These are phyloP conservation scores for Mycothermus thermophilus DNA, from an alignment of 495 filamentous ascomycete species.

Conservation along the genomic window DNA sequence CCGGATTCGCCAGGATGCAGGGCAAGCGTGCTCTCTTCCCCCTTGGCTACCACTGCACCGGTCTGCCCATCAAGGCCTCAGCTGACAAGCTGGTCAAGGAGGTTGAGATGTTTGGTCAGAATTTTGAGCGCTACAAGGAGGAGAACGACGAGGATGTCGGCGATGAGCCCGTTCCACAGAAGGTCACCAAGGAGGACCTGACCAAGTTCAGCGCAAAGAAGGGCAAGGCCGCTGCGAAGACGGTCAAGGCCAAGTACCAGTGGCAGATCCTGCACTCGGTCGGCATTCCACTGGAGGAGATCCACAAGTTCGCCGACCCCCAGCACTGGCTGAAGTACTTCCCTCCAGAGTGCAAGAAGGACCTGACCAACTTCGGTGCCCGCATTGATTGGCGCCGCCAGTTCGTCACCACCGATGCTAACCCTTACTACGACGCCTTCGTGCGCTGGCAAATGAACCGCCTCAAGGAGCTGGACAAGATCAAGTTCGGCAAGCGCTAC, in stretches of 20 bases:
- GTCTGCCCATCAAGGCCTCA: conserved; percentile 95
- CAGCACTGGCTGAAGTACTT: conserved; percentile 67
- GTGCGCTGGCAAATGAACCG: conserved; percentile 97
- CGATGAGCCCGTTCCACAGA: conserved; percentile 13
- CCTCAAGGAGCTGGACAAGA: conserved; percentile 78
- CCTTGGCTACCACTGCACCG: conserved; percentile 89
- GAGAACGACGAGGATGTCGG: conserved; percentile 30
- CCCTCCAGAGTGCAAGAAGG: conserved; percentile 64
- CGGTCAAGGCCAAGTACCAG: conserved; percentile 63
- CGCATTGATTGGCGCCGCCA: conserved; percentile 85
- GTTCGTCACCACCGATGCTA: conserved; percentile 91
- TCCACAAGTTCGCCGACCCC: conserved; percentile 82
- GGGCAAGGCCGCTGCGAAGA: conserved; percentile 83
- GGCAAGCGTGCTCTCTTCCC: conserved; percentile 79
- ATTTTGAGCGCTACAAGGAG: conserved; percentile 66
- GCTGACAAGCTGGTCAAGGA: conserved; percentile 89
- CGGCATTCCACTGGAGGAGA: conserved; percentile 71
- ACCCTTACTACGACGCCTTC: conserved; percentile 94
- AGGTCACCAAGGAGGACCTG: conserved; percentile 47
- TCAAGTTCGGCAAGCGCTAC: conserved; percentile 86
- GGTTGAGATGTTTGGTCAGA: conserved; percentile 72
- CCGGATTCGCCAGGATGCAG: conserved; percentile 75
- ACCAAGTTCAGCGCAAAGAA: conserved; percentile 91
- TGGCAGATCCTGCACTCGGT: conserved; percentile 48
- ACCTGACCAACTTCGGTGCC: conserved; percentile 72